Conservation (phyloP, 2,329 filamentous ascomycete species). For the Clathrospora elynae region DNA sequence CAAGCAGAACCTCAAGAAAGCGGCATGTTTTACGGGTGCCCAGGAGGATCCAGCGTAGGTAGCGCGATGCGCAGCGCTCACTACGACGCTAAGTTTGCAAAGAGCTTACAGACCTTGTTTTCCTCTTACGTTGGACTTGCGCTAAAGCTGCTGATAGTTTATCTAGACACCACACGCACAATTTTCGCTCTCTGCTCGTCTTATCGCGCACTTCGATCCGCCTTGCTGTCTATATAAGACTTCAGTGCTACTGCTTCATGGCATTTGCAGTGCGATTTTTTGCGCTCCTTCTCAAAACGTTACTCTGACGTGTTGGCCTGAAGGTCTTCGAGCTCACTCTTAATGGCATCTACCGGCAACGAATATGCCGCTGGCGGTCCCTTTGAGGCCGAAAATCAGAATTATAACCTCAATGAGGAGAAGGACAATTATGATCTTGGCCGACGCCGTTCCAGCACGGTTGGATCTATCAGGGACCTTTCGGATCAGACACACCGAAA, state of each 20-base stretch:
- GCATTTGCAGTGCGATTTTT: conserved; percentile 43
- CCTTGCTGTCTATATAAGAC: conserved; percentile 14
- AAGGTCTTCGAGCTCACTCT: conserved; percentile 6
- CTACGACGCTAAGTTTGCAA: conserved; percentile 15
- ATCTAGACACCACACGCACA: conserved; percentile 29
- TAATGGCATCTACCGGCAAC: conserved; percentile 45
- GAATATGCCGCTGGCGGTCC: conserved; percentile 31
- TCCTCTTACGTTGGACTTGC: too few relatives aligned
- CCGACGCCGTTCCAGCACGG: conserved; percentile 31
- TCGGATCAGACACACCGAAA: conserved; percentile 52
- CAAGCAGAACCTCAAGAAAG: conserved; percentile 13
- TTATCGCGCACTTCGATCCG: conserved; percentile 12
- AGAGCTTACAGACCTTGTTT: too few relatives aligned
- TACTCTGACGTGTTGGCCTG: conserved; percentile 29
- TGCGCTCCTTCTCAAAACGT: conserved; percentile 43
- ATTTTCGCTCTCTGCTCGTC: conserved; percentile 16
- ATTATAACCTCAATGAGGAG: conserved; percentile 29
- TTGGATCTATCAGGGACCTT: conserved; percentile 36
- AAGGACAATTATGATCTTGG: conserved; percentile 33
- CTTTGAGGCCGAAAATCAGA: conserved; percentile 21
- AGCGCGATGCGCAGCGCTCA: conserved; percentile 16
- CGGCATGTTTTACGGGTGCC: conserved; percentile 13
- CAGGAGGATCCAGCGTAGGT: conserved; percentile 14
- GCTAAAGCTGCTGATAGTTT: conserved; percentile 28
- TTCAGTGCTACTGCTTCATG: conserved; percentile 30